Percentiles rank a stretch among this genome's conserved stretches.
These are phyloP conservation scores for Tolypocladium endophyticum DNA, from an alignment of 2,329 filamentous ascomycete genomes.

Conservation along the genomic window DNA sequence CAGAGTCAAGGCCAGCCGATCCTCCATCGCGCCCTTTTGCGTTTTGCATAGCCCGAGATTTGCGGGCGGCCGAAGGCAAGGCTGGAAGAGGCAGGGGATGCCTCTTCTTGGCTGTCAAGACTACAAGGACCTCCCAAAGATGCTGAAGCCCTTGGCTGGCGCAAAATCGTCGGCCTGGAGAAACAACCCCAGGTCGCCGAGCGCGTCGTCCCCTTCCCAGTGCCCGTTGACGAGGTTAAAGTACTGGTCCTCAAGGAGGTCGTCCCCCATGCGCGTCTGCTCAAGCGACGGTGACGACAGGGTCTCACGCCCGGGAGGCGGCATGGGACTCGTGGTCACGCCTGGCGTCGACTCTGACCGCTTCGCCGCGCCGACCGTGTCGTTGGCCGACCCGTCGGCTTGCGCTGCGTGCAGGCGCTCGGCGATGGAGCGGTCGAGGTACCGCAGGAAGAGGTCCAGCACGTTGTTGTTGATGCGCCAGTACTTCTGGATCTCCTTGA, in stretches of 20 bases:
- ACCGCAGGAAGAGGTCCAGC: constrained; percentile 25
- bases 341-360: constrained; percentile 1
- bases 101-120: no score
- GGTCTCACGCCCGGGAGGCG: not conserved
- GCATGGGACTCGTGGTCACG: not conserved
- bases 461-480: constrained; percentile 29
- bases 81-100: not conserved
- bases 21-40: not conserved
- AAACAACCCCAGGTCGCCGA: constrained; percentile 22
- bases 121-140: constrained; percentile 17
- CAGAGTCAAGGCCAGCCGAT: not conserved
- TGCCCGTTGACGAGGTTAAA: constrained; percentile 22
- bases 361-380: not conserved
- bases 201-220: constrained; percentile 24
- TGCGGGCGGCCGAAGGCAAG: no score
- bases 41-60: no score
- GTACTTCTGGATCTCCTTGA: constrained; percentile 28
- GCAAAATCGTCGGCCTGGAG: constrained; percentile 19
- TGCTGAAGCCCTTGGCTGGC: constrained; percentile 16
- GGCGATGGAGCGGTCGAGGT: constrained; percentile 25
- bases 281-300: constrained; percentile 3
- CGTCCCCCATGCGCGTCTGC: constrained; percentile 11
- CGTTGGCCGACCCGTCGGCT: constrained; percentile 3
- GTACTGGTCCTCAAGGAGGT: constrained; percentile 23
- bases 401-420: constrained; percentile 18